phyloP scores from a whole-genome alignment of 78 protist species.

The Creolimax fragrantissima region DNA sequence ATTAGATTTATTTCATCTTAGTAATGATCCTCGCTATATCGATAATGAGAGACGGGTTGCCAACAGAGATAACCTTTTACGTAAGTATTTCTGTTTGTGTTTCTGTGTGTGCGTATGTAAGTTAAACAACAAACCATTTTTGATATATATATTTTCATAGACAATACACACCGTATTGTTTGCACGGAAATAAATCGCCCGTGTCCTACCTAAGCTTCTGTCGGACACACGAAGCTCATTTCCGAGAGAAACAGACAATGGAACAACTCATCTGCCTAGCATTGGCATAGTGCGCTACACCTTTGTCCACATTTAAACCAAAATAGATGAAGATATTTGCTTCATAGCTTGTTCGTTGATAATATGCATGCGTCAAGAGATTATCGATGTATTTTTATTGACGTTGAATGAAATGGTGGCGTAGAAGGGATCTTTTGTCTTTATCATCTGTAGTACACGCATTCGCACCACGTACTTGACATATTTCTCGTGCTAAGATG shows the following conservation, averaged over 20 bases:
- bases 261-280: background rate
- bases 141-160: background rate
- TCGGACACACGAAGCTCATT: background rate
- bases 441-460: no score
- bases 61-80: background rate
- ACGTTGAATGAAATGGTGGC: no score
- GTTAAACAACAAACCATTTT: background rate
- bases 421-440: no score
- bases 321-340: no score
- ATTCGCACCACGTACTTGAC: no score
- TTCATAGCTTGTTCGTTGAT: no score
- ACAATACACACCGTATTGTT: background rate
- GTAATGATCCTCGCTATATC: background rate
- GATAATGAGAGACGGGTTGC: background rate
- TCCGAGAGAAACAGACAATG: background rate
- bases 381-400: no score
- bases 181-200: background rate
- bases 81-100: background rate
- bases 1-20: background rate
- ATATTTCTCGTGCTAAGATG: no score
- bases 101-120: background rate
- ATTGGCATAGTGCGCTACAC: background rate
- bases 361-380: no score
- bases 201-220: background rate
- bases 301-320: background rate